These are phyloP conservation scores for Mesembryanthemum crystallinum DNA, from an alignment of 148 eudicot genomes.

Conservation along the genomic window DNA sequence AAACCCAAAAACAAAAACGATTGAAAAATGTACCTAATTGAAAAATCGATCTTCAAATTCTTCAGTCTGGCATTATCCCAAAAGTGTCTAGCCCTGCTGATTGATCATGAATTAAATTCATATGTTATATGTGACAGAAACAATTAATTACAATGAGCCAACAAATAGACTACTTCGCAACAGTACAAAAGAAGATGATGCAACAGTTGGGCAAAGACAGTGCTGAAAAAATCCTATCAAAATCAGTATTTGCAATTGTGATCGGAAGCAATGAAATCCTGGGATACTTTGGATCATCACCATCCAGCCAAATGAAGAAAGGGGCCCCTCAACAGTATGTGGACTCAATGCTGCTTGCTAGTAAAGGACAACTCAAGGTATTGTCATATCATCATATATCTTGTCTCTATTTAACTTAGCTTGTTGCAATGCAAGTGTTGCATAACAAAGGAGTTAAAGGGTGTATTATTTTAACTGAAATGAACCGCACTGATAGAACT, in stretches of 20 bases:
- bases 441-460: too few relatives aligned
- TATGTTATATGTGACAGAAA: constrained; percentile 21
- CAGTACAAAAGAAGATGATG: constrained; percentile 38
- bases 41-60: too few relatives aligned
- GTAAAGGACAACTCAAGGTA: constrained; percentile 59
- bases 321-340: constrained; percentile 52
- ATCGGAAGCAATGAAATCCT: constrained; percentile 79
- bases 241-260: constrained; percentile 53
- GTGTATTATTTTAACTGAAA: too few relatives aligned
- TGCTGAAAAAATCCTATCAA: constrained; percentile 41
- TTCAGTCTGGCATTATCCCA: constrained; percentile 54
- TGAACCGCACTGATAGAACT: too few relatives aligned
- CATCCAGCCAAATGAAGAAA: constrained; percentile 20
- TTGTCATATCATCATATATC: too few relatives aligned
- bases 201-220: constrained; percentile 37
- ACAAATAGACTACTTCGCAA: constrained; percentile 49
- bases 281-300: constrained; percentile 39
- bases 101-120: too few relatives aligned
- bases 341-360: constrained; percentile 43
- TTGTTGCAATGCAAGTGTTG: too few relatives aligned
- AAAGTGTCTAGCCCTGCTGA: constrained; percentile 37
- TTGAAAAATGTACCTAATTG: too few relatives aligned
- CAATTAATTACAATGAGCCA: constrained; percentile 46
- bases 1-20: too few relatives aligned
- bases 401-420: too few relatives aligned